Evolutionary conservation across 441 rosid genomes (phyloP).

Genomic region (Aleurites moluccanus): DNA sequence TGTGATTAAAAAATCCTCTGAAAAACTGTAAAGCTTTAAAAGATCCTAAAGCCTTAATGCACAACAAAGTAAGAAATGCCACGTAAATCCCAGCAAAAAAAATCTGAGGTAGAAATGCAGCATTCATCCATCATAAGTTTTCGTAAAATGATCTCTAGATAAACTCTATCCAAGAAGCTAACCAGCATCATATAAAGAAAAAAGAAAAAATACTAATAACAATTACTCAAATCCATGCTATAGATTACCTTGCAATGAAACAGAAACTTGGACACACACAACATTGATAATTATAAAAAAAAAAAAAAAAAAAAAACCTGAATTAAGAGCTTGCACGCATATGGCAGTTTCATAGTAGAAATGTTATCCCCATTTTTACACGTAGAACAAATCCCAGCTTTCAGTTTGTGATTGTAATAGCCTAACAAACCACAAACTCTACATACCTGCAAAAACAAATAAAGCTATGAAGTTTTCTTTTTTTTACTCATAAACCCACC

Average conservation of each 20-base stretch:
- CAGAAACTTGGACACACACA: not conserved
- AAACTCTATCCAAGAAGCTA: not conserved
- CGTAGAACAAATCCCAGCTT: conserved; percentile 68
- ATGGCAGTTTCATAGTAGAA: conserved; percentile 84
- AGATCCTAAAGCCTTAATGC: no score
- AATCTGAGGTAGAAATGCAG: not conserved
- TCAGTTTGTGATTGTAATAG: conserved; percentile 78
- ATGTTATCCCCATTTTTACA: conserved; percentile 84
- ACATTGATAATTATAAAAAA: not conserved
- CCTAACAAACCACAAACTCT: conserved; percentile 88
- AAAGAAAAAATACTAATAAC: not conserved
- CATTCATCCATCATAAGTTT: not conserved
- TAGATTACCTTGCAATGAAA: not conserved
- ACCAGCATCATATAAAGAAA: not conserved
- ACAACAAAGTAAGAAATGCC: not conserved
- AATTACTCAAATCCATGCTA: not conserved
- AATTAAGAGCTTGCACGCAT: conserved; percentile 92
- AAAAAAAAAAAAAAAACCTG: conserved; percentile 46
- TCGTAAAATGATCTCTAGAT: not conserved
- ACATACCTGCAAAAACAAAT: conserved; percentile 59
- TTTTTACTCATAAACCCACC: not conserved
- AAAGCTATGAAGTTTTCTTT: not conserved
- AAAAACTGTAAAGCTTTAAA: no score
- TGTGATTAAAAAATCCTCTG: no score
- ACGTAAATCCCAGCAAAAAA: not conserved